Evolutionary conservation across 2,329 filamentous ascomycete genomes (phyloP), one percentile per base, ranked within the genome.

Genomic region (Curvularia sp.): DNA sequence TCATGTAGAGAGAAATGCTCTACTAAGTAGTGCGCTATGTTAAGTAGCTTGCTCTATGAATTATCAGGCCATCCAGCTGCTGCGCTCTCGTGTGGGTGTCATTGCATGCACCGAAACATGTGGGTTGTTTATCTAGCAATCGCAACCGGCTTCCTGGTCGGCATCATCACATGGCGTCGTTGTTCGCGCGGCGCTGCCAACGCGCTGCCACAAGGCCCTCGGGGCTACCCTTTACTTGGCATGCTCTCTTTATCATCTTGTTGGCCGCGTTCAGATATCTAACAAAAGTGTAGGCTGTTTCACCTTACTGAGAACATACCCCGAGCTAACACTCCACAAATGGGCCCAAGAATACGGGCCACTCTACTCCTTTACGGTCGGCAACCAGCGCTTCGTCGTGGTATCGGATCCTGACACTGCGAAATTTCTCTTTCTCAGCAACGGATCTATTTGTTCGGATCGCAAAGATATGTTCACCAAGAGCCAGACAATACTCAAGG

Each of bases 311-410:
- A 26, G 24, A 51, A 51, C 10, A 51, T 42, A 51, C 31, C 49
- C 49, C 15, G 49, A 51, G 38, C 49, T 22, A 20, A 42, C 49
- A 35, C 35, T 51, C 15, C 26, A 51, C 12, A 51, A 12, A 31
- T 51, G 35, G 49, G 49, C 49, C 5, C 38, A 31, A 13, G 13
- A 30, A 20, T 51, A 51, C 24, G 24, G 33, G 24, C 20, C 49
- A 22, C 49, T 28, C 30, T 42, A 51, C 35, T 51, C 49, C 15
- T 51, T 51, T n/a, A 51, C 35, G 15, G 38, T 51, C n/a, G 35
- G 49, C 24, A 51, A 51, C n/a, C 26, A 51, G 38, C 49, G 35
- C 35, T 42, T 51, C 35, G 49, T 51, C 49, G 49, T 51, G 15
- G 15, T 42, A 7, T 51, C 49, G 8, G 35, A 51, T 51, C 49